phyloP scores from a whole-genome alignment of 495 filamentous ascomycete species.

The Friedmanniomyces endolithicus region DNA sequence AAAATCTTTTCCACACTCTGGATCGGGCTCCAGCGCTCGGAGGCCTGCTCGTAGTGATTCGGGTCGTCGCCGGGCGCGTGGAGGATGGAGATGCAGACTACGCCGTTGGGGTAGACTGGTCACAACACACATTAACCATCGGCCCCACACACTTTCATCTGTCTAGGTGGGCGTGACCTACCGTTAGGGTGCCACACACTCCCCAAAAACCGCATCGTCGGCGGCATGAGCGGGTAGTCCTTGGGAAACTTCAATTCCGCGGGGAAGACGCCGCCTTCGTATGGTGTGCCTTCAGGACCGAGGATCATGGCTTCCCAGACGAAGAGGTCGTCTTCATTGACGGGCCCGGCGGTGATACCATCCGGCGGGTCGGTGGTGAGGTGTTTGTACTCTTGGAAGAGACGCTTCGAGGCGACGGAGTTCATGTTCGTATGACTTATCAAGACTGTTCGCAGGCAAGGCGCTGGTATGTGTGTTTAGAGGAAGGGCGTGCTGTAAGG shows the following conservation, averaged over 20 bases:
- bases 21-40: constrained; percentile 90
- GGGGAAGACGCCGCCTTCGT: constrained; percentile 88
- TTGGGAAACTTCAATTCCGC: constrained; percentile 90
- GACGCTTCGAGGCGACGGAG: constrained; percentile 73
- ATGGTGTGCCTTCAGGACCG: constrained; percentile 88
- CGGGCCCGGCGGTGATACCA: constrained; percentile 88
- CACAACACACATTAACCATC: background rate
- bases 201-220: constrained; percentile 84
- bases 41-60: constrained; percentile 95
- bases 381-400: constrained; percentile 91
- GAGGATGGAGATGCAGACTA: constrained; percentile 95
- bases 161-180: constrained; percentile 29
- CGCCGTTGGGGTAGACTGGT: constrained; percentile 76
- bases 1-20: constrained; percentile 98
- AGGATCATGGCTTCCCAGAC: constrained; percentile 95
- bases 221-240: constrained; percentile 88
- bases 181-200: constrained; percentile 97
- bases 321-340: constrained; percentile 90
- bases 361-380: constrained; percentile 75
- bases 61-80: constrained; percentile 98
- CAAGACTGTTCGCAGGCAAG: background rate
- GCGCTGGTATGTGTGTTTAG: background rate
- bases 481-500: background rate
- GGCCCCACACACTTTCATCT: background rate
- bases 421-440: constrained; percentile 7